These are phyloP conservation scores for Ascochyta pisi DNA, from an alignment of 2,329 filamentous ascomycete species.

Conservation along the genomic window DNA sequence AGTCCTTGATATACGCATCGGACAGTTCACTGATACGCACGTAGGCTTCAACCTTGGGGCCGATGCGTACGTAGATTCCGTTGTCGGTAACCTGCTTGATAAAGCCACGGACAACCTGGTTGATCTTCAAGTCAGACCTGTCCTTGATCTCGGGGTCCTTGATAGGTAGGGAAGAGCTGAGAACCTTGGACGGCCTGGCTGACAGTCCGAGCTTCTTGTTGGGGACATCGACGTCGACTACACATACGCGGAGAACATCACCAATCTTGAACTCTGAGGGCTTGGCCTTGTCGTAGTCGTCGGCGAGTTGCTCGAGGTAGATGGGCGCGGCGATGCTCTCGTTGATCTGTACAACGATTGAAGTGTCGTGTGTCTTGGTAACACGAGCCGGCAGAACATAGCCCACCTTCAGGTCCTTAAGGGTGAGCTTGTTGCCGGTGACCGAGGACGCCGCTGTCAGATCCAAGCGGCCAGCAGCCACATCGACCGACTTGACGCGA, in stretches of 20 bases:
- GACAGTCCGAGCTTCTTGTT: conserved; percentile 89
- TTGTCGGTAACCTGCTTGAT: conserved; percentile 89
- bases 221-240: conserved; percentile 77
- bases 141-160: conserved; percentile 80
- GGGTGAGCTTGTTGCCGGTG: conserved; percentile 65
- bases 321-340: conserved; percentile 80
- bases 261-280: conserved; percentile 79
- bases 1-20: conserved; percentile 91
- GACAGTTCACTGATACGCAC: conserved; percentile 89
- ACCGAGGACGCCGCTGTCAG: conserved; percentile 75
- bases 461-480: conserved; percentile 77
- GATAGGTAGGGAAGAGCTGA: conserved; percentile 83
- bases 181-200: conserved; percentile 81
- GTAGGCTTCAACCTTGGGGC: conserved; percentile 80
- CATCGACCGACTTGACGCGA: conserved; percentile 76
- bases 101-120: conserved; percentile 87
- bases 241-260: conserved; percentile 85
- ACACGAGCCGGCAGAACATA: conserved; percentile 84
- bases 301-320: conserved; percentile 80
- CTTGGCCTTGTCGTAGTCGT: conserved; percentile 84
- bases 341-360: conserved; percentile 84
- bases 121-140: conserved; percentile 73
- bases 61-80: conserved; percentile 85
- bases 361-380: conserved; percentile 83
- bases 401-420: conserved; percentile 76